Conservation (phyloP, 2,329 filamentous ascomycete genomes). For the Aspergillus sp. region DNA sequence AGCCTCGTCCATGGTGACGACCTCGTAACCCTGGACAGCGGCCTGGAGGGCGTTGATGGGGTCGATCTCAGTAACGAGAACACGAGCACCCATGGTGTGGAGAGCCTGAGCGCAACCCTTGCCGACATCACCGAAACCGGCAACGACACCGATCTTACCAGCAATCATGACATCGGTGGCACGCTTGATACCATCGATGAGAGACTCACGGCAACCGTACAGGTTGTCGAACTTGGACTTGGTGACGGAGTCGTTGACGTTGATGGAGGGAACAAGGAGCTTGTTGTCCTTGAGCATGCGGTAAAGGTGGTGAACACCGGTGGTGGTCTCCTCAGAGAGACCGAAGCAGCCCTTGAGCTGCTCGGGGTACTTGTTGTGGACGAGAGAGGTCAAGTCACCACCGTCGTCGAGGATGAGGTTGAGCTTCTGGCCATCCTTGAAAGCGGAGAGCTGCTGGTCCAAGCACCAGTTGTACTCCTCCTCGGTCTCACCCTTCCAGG, state of each 20-base stretch:
- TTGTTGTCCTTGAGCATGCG: slow-evolving; percentile 88
- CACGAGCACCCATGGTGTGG: slow-evolving; percentile 94
- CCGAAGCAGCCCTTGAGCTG: slow-evolving; percentile 98
- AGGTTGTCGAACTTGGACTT: slow-evolving; percentile 99
- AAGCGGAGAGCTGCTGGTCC: slow-evolving; percentile 94
- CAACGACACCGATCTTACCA: slow-evolving; percentile 96
- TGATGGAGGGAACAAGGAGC: slow-evolving; percentile 93
- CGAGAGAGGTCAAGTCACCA: slow-evolving; percentile 92
- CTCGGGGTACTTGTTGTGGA: slow-evolving; percentile 98
- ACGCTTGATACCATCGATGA: slow-evolving; percentile 99
- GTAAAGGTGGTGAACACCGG: slow-evolving; percentile 99
- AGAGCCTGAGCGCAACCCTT: slow-evolving; percentile 98
- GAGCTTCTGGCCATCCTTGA: slow-evolving; percentile 94
- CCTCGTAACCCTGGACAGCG: slow-evolving; percentile 94
- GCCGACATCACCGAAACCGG: slow-evolving; percentile 97
- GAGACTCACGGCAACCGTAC: slow-evolving; percentile 98
- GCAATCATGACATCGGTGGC: slow-evolving; percentile 99
- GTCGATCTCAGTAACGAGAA: slow-evolving; percentile 95
- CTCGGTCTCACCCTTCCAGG: slow-evolving; percentile 91
- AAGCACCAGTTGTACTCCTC: slow-evolving; percentile 99
- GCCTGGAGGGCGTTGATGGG: slow-evolving; percentile 99
- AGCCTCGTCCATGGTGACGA: slow-evolving; percentile 97
- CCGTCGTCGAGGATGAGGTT: slow-evolving; percentile 99
- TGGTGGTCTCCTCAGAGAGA: slow-evolving; percentile 99
- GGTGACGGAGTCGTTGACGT: slow-evolving; percentile 99